Percentiles rank a stretch among this genome's conserved stretches.
Conservation (phyloP, 805 yeast species). For the Nakazawaea ernobii region DNA sequence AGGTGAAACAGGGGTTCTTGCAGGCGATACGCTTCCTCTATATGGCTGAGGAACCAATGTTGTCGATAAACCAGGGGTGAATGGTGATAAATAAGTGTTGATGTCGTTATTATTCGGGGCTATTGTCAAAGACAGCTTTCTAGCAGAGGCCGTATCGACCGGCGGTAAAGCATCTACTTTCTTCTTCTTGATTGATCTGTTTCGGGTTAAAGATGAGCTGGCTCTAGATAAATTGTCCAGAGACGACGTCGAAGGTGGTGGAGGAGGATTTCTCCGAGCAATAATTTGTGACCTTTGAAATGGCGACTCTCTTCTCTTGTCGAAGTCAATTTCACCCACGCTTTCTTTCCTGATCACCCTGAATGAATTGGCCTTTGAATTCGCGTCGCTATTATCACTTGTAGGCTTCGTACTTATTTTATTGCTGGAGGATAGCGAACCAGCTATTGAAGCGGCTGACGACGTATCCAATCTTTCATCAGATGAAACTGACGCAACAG, state of each 20-base stretch:
- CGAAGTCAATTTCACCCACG: constrained; percentile 69
- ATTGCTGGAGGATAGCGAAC: constrained; percentile 10
- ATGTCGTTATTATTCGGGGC: constrained; percentile 7
- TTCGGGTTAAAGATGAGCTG: constrained; percentile 1
- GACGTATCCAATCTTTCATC: constrained; percentile 7
- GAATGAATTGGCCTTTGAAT: constrained; percentile 36
- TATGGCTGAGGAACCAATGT: constrained; percentile 38
- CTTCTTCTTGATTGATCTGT: background rate
- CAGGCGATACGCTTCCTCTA: constrained; percentile 21
- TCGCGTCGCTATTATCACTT: background rate
- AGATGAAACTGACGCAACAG: background rate
- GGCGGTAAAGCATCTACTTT: background rate
- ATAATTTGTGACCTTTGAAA: constrained; percentile 51
- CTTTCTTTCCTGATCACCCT: constrained; percentile 62
- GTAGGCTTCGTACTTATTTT: constrained; percentile 20
- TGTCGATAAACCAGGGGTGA: constrained; percentile 37
- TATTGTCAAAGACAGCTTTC: constrained; percentile 6
- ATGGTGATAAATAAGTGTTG: constrained; percentile 25
- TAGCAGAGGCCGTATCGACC: constrained; percentile 1
- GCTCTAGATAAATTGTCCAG: background rate
- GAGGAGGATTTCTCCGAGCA: constrained; percentile 69
- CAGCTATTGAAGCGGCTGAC: constrained; percentile 12
- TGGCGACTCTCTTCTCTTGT: constrained; percentile 72
- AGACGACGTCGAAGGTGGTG: constrained; percentile 43
- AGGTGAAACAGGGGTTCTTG: constrained; percentile 24